Base-by-base conservation (phyloP, 345 rosid species). In the Citrus unshiu region DNA sequence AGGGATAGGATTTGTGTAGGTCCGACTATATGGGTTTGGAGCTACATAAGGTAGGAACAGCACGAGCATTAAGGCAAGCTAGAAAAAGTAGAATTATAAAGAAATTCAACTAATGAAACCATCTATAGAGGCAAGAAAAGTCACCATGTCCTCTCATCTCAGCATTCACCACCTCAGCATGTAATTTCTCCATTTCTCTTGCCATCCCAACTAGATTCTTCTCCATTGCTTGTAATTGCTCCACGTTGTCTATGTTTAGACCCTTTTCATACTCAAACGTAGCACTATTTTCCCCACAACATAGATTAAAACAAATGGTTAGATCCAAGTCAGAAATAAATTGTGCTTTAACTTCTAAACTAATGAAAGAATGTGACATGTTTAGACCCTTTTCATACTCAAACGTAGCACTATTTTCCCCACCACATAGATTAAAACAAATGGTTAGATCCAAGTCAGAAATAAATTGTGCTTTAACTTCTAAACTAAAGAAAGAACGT, bases 261-360 rank as follows among this genome's bases (percentile, higher is more conserved):
- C 89, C 84, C 87, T 93, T 93, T 83, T 91, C 98, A 49, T 65
- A 78, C 78, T 87, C 91, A 77, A 93, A 95, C 9, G 81, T 84
- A 78, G 80, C 83, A 77, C 98, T 93, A 54, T 86, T 84, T 76
- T 27, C 58, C 39, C 60, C n/a, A 67, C 70, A 35, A 24, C 77
- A 68, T 3, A 80, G 68, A 77, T 73, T 66, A 19, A 57, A 63
- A 72, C 62, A 18, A 34, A 68, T 25, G 14, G 65, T 59, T 18
- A 68, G 46, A 79, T 25, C 27, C 37, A n/a, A 74, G 62, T 56
- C 62, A 8, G 64, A 51, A 70, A 49, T 30, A 34, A 75, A 70
- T 30, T 29, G 34, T 32, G 27, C 57, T 21, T 3, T 7, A 24
- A 59, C 4, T 30, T 21, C 30, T 30, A 21, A 70, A 56, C 5